Base-by-base conservation (phyloP, 257 asterid species). In the Primulina eburnea region DNA sequence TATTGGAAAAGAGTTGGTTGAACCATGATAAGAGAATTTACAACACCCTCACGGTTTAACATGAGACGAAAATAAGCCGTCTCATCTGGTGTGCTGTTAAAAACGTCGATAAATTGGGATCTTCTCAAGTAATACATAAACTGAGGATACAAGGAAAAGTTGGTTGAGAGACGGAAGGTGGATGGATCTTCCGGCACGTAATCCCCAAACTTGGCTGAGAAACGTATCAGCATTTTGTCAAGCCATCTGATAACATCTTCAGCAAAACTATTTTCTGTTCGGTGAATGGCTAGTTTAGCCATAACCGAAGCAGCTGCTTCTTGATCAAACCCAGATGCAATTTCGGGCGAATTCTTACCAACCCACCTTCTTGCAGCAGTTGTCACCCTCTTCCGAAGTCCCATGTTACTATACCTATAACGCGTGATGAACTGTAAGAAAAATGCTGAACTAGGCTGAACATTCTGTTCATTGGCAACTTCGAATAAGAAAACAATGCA, bases 291-390 rank as follows among this genome's bases (percentile, higher is more conserved):
- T n/a, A 93, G 88, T 68, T 92, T 78, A 32, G 97, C 95, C 90
- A 90, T 88, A 63, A 90, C 90, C 11, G 99, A 72, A 64, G 99
- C 99, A 6, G 99, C 99, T 57, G 94, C 87, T 80, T 93, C 99
- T 72, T 93, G 99, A 72, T 93, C 99, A 69, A 93, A 93, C 21
- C 96, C 99, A 32, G 94, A 77, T 24, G 81, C 75, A 47, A 93
- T 86, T 64, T 90, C 96, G 1, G 93, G 96, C 4, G 95, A 87
- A 71, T 80, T 81, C 66, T 82, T 87, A 60, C 78, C 83, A 8
- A 83, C 96, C 99, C 99, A 93, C 76, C 99, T 90, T 76, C 99
- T 81, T 28, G 99, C 90, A 62, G 83, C 95, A 6, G 99, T 93
- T 8, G 94, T 93, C 71, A 93, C 99, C 74, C 99, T 87, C 73